Base-by-base conservation (phyloP, 805 yeast genomes). In the Spathaspora sp. region DNA sequence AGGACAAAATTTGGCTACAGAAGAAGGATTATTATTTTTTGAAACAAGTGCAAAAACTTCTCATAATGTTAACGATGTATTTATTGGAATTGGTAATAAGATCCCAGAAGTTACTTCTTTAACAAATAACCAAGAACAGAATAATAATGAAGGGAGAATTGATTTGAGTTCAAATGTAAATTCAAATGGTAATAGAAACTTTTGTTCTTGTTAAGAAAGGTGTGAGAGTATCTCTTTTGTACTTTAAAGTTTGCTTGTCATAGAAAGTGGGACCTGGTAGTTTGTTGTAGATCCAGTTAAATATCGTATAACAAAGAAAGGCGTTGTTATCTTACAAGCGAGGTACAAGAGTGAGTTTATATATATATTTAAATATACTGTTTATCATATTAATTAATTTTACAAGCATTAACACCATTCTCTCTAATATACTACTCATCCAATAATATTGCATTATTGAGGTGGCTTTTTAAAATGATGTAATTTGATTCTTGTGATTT, bases 1-100 rank as follows among this genome's bases (percentile, higher is more conserved):
- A 67, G 99, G 97, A 39, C 77, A 85, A 68, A 81, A 80, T 52
- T 76, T 93, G 53, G 97, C 98, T 3, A 87, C 88, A 40, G 97
- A 94, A 62, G 97, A 93, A 70, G 91, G 88, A 1, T 75, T 94
- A 53, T 72, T 94, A 57, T 93, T 93, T 65, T 93, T 89, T 65
- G 99, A 93, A 73, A 90, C 97, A 7, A 85, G 94, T 65, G 99
- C 99, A 18, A 93, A 93, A 74, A 84, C 96, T 3, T 87, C 93
- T 16, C 78, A 79, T 62, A 91, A 92, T 63, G 97, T 93, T 40
- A 89, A 87, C 63, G 96, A 93, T 56, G 96, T 93, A 50, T 93
- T 93, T 66, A 73, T 89, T 64, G 93, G 89, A 14, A 89, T 93
- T 57, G 99, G 97, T 45, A 83, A 84, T 53, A 86, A 87, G 72